Base-by-base conservation (phyloP, 2,329 filamentous ascomycete genomes). In the Talaromyces piceae region DNA sequence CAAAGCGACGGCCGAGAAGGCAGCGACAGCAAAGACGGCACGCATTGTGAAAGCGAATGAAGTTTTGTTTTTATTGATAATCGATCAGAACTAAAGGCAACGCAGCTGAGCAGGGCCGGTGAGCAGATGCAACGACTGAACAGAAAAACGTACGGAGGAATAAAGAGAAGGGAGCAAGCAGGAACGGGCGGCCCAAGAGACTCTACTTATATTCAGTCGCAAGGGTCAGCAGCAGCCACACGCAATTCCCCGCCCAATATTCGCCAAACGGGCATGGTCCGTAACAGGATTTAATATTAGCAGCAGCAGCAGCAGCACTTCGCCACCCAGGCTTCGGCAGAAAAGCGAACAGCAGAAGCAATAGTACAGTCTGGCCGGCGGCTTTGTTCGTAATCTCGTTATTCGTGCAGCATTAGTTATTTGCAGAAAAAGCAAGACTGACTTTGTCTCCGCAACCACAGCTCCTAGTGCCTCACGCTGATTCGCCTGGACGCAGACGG, bases 1-100 rank as follows among this genome's bases (percentile, higher is more conserved):
- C 53, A 67, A 58, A 41, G 66, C 73, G 47, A 72, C 61, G 51
- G 68, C 73, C 56, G 68, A 65, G 68, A 73, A 59, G 63, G 72
- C 65, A 59, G 68, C 57, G 60, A 74, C 39, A 49, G 76, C 53
- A 58, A 72, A 57, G 27, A 72, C 70, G 63, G 66, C 63, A 66
- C 71, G 75, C 74, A 78, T 77, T 37, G 33, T 53, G 41, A 41
- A 11, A 23, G 39, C 18, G 27, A 30, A 13, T 23, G 30, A 53
- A 63, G 20, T 20, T 25, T n/a, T 45, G 25, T 13, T 31, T 25
- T 30, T 45, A 41, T n/a, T n/a, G n/a, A n/a, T n/a, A n/a, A n/a
- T n/a, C n/a, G n/a, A n/a, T n/a, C n/a, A n/a, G n/a, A n/a, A n/a
- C n/a, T n/a, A n/a, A n/a, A n/a, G n/a, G n/a, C n/a, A n/a, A n/a